These are phyloP conservation scores for Eutrema yunnanense DNA, from an alignment of 345 rosid genomes.

Conservation along the genomic window DNA sequence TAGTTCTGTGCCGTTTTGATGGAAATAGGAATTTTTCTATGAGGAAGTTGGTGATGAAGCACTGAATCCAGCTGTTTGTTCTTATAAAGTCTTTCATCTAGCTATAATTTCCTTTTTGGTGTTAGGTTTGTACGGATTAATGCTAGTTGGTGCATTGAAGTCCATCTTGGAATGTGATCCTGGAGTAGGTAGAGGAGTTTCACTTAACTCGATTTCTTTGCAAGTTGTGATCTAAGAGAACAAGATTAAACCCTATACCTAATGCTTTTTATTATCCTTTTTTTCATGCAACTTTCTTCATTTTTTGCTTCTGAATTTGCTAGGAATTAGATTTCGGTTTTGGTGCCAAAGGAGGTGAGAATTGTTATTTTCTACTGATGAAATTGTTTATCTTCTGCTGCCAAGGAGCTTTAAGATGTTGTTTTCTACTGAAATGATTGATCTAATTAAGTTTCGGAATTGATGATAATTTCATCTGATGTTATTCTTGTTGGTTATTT, in stretches of 20 bases:
- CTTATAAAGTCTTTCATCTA: slow-evolving; percentile 6
- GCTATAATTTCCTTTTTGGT: slow-evolving; percentile 15
- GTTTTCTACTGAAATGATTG: not conserved
- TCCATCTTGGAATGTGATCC: slow-evolving; percentile 6
- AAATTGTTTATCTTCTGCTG: not conserved
- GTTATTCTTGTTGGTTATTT: not conserved
- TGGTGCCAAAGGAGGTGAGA: not conserved
- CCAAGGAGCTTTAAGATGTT: not conserved
- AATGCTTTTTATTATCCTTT: not conserved
- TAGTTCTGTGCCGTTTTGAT: not conserved
- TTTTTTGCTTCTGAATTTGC: not conserved
- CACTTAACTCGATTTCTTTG: not conserved
- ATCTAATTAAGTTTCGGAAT: not conserved
- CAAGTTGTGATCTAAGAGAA: not conserved
- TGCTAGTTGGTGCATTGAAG: slow-evolving; percentile 4
- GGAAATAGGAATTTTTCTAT: not conserved
- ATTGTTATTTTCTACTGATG: no score
- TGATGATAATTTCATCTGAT: not conserved
- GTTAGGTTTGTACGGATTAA: slow-evolving; percentile 26
- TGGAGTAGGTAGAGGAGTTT: not conserved
- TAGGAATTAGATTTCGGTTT: not conserved
- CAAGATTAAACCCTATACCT: slow-evolving; percentile 14
- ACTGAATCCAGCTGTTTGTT: slow-evolving; percentile 17
- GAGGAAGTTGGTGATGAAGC: slow-evolving; percentile 11
- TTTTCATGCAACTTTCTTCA: not conserved